A percentile compares a stretch with the other conserved stretches of the same genome.
These are phyloP conservation scores for Saccharomyces hybrid DNA, from an alignment of 1,139 yeast species.

Conservation along the genomic window DNA sequence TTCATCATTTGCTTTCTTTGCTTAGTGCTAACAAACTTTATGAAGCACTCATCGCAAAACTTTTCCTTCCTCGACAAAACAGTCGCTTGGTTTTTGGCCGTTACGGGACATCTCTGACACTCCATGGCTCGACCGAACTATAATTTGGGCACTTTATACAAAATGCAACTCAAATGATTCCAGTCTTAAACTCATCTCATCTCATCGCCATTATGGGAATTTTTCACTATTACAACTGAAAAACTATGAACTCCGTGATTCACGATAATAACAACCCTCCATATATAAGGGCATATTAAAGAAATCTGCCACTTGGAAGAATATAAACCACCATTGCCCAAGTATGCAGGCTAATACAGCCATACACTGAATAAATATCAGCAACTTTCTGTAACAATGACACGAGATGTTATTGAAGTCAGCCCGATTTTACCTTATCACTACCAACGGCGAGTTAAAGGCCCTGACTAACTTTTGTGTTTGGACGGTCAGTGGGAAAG, in stretches of 20 bases:
- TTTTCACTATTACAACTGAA: neutral
- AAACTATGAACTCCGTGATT: neutral
- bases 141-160: neutral
- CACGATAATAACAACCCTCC: neutral
- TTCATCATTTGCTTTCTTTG: slow-evolving; percentile 77
- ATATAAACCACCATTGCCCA: no score
- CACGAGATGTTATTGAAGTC: neutral
- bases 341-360: no score
- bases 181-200: neutral
- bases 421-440: neutral
- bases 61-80: slow-evolving; percentile 59
- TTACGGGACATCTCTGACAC: slow-evolving; percentile 41
- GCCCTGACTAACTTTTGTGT: neutral
- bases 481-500: neutral
- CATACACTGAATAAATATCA: no score
- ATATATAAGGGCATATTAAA: no score
- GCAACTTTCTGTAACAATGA: no score
- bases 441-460: neutral
- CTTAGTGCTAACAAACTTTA: slow-evolving; percentile 65
- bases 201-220: neutral
- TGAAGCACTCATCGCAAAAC: slow-evolving; percentile 63
- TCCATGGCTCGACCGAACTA: neutral
- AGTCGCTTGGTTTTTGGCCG: slow-evolving; percentile 34
- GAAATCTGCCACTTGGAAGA: no score
- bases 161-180: no score